These are phyloP conservation scores for Pleurotus giganteus DNA, from an alignment of 768 basidiomycete species.

Conservation along the genomic window DNA sequence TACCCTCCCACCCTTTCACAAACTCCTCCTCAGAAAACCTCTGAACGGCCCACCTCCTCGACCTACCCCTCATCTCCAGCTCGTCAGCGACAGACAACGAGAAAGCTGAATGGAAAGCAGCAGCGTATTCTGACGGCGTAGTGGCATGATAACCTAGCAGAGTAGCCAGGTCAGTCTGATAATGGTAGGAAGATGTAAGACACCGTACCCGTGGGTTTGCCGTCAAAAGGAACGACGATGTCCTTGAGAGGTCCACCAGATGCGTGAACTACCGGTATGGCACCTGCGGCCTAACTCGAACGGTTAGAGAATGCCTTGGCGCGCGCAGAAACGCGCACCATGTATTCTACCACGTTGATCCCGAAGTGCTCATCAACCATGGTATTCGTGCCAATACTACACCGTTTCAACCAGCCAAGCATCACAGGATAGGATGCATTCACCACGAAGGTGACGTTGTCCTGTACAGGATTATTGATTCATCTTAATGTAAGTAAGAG, in stretches of 20 bases:
- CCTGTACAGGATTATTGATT: conserved; percentile 36
- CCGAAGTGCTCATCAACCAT: conserved; percentile 99
- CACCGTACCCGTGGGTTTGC: conserved; percentile 60
- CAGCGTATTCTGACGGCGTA: conserved; percentile 62
- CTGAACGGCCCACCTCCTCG: conserved; percentile 67
- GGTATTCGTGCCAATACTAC: conserved; percentile 87
- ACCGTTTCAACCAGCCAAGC: conserved; percentile 64
- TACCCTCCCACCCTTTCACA: conserved; percentile 68
- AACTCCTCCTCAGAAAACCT: conserved; percentile 80
- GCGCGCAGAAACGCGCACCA: conserved; percentile 51
- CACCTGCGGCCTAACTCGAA: conserved; percentile 76
- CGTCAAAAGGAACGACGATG: conserved; percentile 81
- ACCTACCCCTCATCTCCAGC: conserved; percentile 62
- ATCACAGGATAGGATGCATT: conserved; percentile 80
- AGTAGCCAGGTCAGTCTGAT: no score
- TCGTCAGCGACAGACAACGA: conserved; percentile 54
- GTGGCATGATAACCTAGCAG: conserved; percentile 86
- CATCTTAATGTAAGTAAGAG: not conserved
- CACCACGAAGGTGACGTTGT: conserved; percentile 71
- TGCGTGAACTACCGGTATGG: conserved; percentile 88
- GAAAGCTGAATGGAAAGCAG: conserved; percentile 61
- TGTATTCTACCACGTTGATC: conserved; percentile 96
- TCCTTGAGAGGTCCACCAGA: conserved; percentile 92
- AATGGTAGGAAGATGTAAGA: not conserved
- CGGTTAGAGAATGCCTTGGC: conserved; percentile 1